Conservation (phyloP, 2,329 filamentous ascomycete species). For the Penicillium paneum region DNA sequence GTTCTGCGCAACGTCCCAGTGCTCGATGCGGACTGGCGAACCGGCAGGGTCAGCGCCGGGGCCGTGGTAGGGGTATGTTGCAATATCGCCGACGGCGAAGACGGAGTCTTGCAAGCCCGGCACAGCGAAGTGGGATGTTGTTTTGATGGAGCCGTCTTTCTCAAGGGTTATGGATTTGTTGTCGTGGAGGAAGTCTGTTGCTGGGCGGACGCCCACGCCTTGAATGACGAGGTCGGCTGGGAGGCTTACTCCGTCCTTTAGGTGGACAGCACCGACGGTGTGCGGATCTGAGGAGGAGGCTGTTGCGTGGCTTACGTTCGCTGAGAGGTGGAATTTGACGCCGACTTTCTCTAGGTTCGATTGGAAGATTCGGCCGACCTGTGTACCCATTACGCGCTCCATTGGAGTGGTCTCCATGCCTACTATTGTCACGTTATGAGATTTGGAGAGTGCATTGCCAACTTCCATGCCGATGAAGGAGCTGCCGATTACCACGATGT, state of each 20-base stretch:
- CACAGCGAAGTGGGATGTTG: slow-evolving; percentile 76
- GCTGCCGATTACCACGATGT: slow-evolving; percentile 85
- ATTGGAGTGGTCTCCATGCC: slow-evolving; percentile 85
- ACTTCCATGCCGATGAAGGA: slow-evolving; percentile 99
- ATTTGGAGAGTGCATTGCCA: slow-evolving; percentile 74
- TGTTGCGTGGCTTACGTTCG: slow-evolving; percentile 77
- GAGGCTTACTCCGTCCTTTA: slow-evolving; percentile 82
- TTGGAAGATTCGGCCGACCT: slow-evolving; percentile 79
- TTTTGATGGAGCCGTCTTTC: slow-evolving; percentile 79
- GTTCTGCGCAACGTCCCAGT: slow-evolving; percentile 98
- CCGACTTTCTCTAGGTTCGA: slow-evolving; percentile 77
- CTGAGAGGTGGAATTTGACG: slow-evolving; percentile 81
- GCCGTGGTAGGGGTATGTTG: slow-evolving; percentile 89
- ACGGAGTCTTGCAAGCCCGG: slow-evolving; percentile 69
- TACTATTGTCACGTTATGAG: slow-evolving; percentile 80
- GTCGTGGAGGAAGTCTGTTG: slow-evolving; percentile 75
- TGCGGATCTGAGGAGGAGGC: slow-evolving; percentile 64
- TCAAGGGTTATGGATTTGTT: slow-evolving; percentile 69
- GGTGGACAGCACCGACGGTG: slow-evolving; percentile 72
- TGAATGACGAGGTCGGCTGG: slow-evolving; percentile 88
- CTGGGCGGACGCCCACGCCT: slow-evolving; percentile 82
- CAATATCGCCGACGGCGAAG: slow-evolving; percentile 92
- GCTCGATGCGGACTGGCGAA: slow-evolving; percentile 74
- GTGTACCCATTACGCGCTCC: slow-evolving; percentile 76
- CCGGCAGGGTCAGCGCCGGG: slow-evolving; percentile 70